Base-by-base conservation (phyloP, 139 green algal genomes). In the Auxenochlorella pyrenoidosa region DNA sequence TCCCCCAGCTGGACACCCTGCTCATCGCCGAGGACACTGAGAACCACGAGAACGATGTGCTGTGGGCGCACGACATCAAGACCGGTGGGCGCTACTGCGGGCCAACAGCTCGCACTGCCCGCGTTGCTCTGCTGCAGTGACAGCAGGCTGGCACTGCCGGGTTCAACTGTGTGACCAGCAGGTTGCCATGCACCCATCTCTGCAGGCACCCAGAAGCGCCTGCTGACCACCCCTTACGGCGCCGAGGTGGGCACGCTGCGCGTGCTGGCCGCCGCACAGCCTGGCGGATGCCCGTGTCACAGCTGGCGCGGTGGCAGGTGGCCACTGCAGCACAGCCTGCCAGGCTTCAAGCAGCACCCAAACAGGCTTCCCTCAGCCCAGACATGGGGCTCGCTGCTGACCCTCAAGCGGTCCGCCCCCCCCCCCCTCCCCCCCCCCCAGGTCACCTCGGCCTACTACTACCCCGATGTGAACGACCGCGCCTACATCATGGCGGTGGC, bases 21-120 rank as follows among this genome's bases (percentile, higher is more conserved):
- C 66, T 73, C 32, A 73, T 73, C 8, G 66, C 32, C 32, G 66
- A 93, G 79, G 90, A 93, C 79, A 92, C 81, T 26, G 28, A n/a
- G 32, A 38, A 83, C 58, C 90, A 92, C 65, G 72, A 92, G 86
- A 94, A 92, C 79, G 89, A 95, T 85, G 85, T 91, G 54, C 86
- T 94, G 30, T 95, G 92, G 68, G 47, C 68, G 2, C 68, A 36
- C 47, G 77, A 83, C 77, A 41, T 83, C n/a, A n/a, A 32, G 51
- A 68, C 51, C 6, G 16, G 77, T 83, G 22, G 68, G 77, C 40
- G 16, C 15, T 4, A 63, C 22, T 28, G 59, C 59, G 3, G 5
- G 59, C 21, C 59, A 68, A 22, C 63, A 71, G 6, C 26, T 13
- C 26, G 59, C 63, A 1, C 63, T 6, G 26, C 63, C 24, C 63